Conservation (phyloP, 371 early-diverging fungal species). For the Saksenaea oblongispora region DNA sequence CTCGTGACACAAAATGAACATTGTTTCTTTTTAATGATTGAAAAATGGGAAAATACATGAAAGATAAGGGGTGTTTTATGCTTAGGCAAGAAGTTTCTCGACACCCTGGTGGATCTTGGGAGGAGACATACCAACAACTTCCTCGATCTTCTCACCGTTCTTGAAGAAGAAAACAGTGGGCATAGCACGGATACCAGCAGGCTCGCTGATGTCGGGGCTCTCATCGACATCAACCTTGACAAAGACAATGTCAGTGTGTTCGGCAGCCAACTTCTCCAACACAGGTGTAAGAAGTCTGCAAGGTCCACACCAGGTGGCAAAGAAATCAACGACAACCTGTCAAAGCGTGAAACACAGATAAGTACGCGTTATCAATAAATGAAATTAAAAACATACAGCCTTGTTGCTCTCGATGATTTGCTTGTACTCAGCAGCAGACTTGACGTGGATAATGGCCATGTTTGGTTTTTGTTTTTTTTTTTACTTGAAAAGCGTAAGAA, state of each 20-base stretch:
- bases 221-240: conserved; percentile 88
- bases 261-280: conserved; percentile 57
- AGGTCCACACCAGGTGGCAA: conserved; percentile 80
- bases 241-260: conserved; percentile 63
- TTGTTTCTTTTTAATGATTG: too few species aligned
- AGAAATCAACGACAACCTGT: conserved; percentile 66
- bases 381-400: conserved; percentile 18
- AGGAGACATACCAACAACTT: conserved; percentile 75
- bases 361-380: conserved; percentile 17
- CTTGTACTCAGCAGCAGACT: conserved; percentile 32
- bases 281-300: conserved; percentile 88
- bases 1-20: too few species aligned
- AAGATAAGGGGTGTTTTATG: not conserved
- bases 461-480: too few species aligned
- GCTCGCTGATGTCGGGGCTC: conserved; percentile 54
- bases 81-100: conserved; percentile 12
- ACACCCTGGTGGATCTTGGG: conserved; percentile 20
- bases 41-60: too few species aligned
- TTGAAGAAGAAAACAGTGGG: conserved; percentile 88
- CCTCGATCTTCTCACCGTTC: conserved; percentile 68
- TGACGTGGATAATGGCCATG: conserved; percentile 25
- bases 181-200: conserved; percentile 73
- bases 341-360: conserved; percentile 7
- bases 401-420: conserved; percentile 26
- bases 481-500: conserved; percentile 4